Base-by-base conservation (phyloP, 2,329 filamentous ascomycete species). In the Fusarium sp. region DNA sequence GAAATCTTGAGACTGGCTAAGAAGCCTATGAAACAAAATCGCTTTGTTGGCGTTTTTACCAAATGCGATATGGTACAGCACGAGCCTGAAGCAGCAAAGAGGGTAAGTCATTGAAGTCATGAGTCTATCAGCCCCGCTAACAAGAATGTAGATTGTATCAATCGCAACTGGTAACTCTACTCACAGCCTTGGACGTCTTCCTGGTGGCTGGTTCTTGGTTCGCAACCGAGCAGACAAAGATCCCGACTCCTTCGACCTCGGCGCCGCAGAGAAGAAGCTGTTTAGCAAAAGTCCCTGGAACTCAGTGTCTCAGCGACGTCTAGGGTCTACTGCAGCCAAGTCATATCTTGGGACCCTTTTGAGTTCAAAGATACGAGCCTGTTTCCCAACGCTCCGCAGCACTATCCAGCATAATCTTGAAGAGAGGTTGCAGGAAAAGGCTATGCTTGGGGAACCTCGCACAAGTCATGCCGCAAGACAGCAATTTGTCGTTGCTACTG, bases 1-100 rank as follows among this genome's bases (percentile, higher is more conserved):
- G 70, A 70, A 0, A 78, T 80, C 8, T 66, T 78, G 15, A 55
- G 63, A 4, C 20, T 79, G 23, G 78, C 78, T 3, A 64, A 63
- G 8, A 33, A 68, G 2, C 38, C 77, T 20, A 76, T 78, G 4
- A 69, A 76, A 4, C 75, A 72, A 13, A 69, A 68, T 3, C 72
- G 77, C 4, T 66, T 79, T n/a, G 71, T 81, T 18, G 77, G 79
- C 1, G 79, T 81, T 2, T 77, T 80, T 28, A 81, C 80, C 2
- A 80, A 81, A 56, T 81, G 79, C 39, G 79, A 81, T n/a, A 69
- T 70, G 52, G 48, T 69, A 4, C 49, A 57, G 8, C 37, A 49
- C 26, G 68, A 72, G 1, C 39, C 63, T 24, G 57, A 54, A 10
- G 49, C 62, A 8, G 65, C 65, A 11, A 42, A 62, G 21, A 55